These are phyloP conservation scores for Malassezia equina DNA, from an alignment of 1,284 basidiomycete genomes.

Conservation along the genomic window DNA sequence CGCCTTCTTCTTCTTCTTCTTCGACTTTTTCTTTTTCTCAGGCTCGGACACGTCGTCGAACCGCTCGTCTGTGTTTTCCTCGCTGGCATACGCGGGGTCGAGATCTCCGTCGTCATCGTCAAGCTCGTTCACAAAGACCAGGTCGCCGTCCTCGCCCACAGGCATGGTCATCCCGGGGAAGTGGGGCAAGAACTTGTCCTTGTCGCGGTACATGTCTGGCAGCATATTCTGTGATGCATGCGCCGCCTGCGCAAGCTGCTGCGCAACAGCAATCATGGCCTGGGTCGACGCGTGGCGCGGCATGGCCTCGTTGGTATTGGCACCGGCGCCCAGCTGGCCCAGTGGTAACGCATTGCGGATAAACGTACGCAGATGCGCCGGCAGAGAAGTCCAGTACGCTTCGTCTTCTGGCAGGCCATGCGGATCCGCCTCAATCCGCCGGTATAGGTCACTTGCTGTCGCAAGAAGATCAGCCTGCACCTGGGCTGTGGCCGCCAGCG, in stretches of 20 bases:
- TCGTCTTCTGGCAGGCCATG: conserved; percentile 51
- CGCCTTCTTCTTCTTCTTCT: conserved; percentile 54
- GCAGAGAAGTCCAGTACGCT: conserved; percentile 56
- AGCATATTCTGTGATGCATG: conserved; percentile 35
- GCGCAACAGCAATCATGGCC: conserved; percentile 48
- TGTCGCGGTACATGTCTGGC: conserved; percentile 1
- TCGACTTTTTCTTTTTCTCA: conserved; percentile 25
- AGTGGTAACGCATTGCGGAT: conserved; percentile 55
- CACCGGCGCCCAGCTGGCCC: conserved; percentile 36
- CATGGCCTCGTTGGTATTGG: conserved; percentile 37
- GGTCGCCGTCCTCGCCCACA: conserved; percentile 5
- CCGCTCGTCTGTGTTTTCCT: conserved; percentile 18
- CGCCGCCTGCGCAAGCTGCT: conserved; percentile 42
- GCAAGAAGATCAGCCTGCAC: conserved; percentile 43
- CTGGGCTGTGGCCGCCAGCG: conserved; percentile 34
- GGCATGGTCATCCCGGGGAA: conserved; percentile 19
- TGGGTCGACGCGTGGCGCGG: conserved; percentile 40
- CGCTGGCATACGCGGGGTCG: conserved; percentile 37
- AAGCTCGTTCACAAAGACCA: conserved; percentile 41
- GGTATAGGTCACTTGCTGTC: conserved; percentile 44
- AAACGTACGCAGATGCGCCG: conserved; percentile 54
- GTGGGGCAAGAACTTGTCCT: conserved; percentile 14
- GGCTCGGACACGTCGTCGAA: background rate
- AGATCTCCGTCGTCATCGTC: conserved; percentile 24
- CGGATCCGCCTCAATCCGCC: conserved; percentile 45